Conservation (phyloP, 176 grass and related monocot genomes). For the Triticum aestivum region DNA sequence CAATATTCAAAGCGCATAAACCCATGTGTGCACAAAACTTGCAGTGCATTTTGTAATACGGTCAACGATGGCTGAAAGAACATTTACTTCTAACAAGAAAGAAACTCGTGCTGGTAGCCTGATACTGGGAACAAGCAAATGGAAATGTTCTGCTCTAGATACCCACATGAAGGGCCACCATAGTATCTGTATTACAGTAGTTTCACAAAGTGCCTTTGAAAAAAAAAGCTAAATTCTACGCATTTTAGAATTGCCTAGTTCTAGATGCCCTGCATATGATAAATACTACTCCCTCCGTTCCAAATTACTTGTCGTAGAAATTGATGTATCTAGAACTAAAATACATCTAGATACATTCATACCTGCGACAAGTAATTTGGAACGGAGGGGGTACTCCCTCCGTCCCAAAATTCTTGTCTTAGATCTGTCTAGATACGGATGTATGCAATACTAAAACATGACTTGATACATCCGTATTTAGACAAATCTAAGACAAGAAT, state of each 20-base stretch:
- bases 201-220: neutral
- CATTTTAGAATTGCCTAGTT: conserved; percentile 10
- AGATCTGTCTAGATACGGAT: too few species aligned
- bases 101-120: neutral
- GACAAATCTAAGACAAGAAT: too few species aligned
- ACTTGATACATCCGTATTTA: too few species aligned
- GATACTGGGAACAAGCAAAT: neutral
- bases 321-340: too few species aligned
- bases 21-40: neutral
- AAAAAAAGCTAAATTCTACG: neutral
- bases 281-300: too few species aligned
- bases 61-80: neutral
- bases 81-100: neutral
- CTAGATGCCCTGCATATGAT: neutral
- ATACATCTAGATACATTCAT: too few species aligned
- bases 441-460: too few species aligned
- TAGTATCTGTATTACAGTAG: neutral
- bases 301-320: too few species aligned
- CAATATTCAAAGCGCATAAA: conserved; percentile 2
- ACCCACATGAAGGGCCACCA: neutral
- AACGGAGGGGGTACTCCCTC: too few species aligned
- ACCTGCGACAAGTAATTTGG: too few species aligned
- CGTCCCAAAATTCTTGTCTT: too few species aligned
- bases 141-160: neutral
- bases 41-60: neutral